phyloP scores from a whole-genome alignment of 306 rosid species.

The Arachis hypogaea region DNA sequence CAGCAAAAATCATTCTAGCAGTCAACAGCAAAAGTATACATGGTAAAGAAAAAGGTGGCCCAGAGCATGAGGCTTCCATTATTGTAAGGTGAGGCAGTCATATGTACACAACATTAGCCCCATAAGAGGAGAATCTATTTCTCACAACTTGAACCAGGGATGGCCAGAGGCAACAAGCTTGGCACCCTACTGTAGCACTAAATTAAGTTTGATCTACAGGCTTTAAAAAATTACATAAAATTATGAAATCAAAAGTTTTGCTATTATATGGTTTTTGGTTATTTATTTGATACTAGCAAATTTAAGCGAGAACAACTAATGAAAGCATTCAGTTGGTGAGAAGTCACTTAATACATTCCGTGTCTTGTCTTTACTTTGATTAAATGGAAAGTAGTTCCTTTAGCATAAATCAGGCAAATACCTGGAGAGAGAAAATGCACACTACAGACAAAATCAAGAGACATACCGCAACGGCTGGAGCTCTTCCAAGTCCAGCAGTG shows the following conservation, averaged over 20 bases:
- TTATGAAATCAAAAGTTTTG: not conserved
- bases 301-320: conserved; percentile 3
- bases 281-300: conserved; percentile 4
- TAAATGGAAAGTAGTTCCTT: conserved; percentile 31
- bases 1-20: not conserved
- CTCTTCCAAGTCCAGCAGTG: conserved; percentile 99
- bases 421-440: not conserved
- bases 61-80: not conserved
- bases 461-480: conserved; percentile 88
- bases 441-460: conserved; percentile 30
- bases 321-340: conserved; percentile 9
- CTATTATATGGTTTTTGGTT: not conserved
- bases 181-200: not conserved
- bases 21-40: conserved; percentile 15
- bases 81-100: conserved; percentile 6
- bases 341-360: conserved; percentile 26
- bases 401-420: conserved; percentile 26
- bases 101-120: conserved; percentile 3
- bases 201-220: not conserved
- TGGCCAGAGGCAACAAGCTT: not conserved
- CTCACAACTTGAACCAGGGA: not conserved
- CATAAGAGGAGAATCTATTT: not conserved
- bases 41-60: conserved; percentile 1
- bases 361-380: not conserved
- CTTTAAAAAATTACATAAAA: not conserved